Evolutionary conservation across 352 stramenopile species (phyloP).

Genomic region (Plasmopara muralis): DNA sequence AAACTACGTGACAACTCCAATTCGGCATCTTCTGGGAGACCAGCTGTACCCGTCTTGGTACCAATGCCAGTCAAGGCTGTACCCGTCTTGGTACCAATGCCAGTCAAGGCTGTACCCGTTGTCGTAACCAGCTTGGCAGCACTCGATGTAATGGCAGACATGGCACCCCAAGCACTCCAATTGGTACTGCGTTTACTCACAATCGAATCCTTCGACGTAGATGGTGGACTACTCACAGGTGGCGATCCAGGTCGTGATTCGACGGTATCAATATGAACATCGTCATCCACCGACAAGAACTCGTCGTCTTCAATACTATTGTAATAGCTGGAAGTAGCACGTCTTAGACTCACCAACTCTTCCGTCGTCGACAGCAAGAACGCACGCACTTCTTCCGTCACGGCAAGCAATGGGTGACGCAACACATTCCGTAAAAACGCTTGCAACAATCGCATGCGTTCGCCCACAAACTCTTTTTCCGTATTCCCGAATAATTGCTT

Average conservation of each 20-base stretch:
- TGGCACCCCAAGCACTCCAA: constrained; percentile 64
- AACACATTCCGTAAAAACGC: constrained; percentile 74
- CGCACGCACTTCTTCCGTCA: constrained; percentile 58
- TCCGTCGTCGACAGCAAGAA: constrained; percentile 78
- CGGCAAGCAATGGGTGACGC: constrained; percentile 54
- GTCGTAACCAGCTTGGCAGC: constrained; percentile 72
- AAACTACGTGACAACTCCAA: constrained; percentile 59
- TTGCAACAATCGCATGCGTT: constrained; percentile 76
- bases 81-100: constrained; percentile 34
- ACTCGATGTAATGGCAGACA: constrained; percentile 66
- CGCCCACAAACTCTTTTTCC: constrained; percentile 78
- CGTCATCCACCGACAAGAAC: constrained; percentile 34
- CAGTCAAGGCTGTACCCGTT: constrained; percentile 47
- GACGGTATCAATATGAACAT: constrained; percentile 28
- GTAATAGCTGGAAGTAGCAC: constrained; percentile 36
- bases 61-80: constrained; percentile 42
- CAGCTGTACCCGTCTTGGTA: constrained; percentile 23
- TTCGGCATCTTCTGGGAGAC: constrained; percentile 19
- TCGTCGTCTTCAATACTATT: constrained; percentile 39
- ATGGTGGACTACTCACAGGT: constrained; percentile 15
- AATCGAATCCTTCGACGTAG: constrained; percentile 12
- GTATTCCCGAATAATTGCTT: constrained; percentile 84
- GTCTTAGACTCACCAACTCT: constrained; percentile 67
- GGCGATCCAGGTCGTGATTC: constrained; percentile 17
- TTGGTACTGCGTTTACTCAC: constrained; percentile 25